Percentiles rank a stretch among this genome's conserved stretches.
phyloP scores from a whole-genome alignment of 1,284 basidiomycete species.

The Moniliophthora roreri region DNA sequence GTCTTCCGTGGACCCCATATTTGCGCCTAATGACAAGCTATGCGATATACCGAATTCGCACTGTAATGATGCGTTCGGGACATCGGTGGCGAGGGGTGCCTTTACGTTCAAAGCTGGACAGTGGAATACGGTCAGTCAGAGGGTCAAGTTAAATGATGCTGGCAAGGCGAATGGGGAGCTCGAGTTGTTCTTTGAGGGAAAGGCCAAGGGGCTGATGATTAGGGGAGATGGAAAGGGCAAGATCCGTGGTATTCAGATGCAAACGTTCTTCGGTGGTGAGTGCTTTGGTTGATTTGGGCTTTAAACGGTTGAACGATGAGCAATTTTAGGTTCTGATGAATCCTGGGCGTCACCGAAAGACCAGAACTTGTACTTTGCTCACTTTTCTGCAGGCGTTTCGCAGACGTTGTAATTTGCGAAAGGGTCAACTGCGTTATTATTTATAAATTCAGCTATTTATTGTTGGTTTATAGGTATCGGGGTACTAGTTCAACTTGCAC shows the following conservation, averaged over 20 bases:
- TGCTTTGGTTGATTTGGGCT: neutral
- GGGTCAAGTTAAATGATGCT: conserved; percentile 10
- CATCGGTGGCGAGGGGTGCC: conserved; percentile 5
- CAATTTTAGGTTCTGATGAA: neutral
- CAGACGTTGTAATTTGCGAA: neutral
- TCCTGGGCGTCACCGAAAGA: neutral
- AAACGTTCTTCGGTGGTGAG: conserved; percentile 12
- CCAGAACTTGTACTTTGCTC: neutral
- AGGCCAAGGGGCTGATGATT: conserved; percentile 1
- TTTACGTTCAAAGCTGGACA: conserved; percentile 4
- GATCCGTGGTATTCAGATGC: conserved; percentile 4
- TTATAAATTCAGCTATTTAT: neutral
- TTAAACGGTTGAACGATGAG: neutral
- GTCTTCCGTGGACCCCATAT: neutral
- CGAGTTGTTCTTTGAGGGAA: neutral
- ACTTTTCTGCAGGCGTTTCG: neutral
- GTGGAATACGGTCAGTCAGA: conserved; percentile 5
- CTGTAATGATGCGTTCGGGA: conserved; percentile 5
- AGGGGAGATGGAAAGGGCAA: neutral
- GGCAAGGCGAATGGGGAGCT: conserved; percentile 3
- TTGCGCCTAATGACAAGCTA: neutral
- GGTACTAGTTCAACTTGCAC: no score
- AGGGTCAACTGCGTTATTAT: neutral
- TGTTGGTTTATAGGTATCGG: no score
- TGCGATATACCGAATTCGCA: neutral